Evolutionary conservation across 257 asterid species (phyloP).

Genomic region (Thymus mandschuricus): DNA sequence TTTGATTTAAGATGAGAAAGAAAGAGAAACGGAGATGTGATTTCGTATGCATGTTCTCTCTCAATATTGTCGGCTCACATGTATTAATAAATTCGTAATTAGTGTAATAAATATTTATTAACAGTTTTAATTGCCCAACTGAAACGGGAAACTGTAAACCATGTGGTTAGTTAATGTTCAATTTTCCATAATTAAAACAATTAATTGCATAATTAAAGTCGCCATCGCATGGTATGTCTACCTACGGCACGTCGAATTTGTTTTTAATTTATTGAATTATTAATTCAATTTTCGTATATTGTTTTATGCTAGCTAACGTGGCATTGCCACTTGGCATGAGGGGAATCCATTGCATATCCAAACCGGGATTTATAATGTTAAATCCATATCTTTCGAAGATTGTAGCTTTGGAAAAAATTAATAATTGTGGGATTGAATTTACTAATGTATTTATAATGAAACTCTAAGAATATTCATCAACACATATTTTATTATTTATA

Average conservation of each 20-base stretch:
- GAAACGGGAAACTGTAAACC: conserved; percentile 15
- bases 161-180: conserved; percentile 4
- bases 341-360: background rate
- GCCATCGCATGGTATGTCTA: background rate
- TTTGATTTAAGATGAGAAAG: background rate
- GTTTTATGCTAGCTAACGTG: background rate
- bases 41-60: conserved; percentile 7
- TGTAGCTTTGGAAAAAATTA: background rate
- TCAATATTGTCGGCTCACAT: conserved; percentile 7
- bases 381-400: background rate
- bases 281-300: too few relatives aligned
- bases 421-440: background rate
- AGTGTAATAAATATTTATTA: background rate
- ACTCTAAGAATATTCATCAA: too few relatives aligned
- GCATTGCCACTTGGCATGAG: background rate
- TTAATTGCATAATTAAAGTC: background rate
- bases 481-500: too few relatives aligned
- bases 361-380: background rate
- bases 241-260: background rate
- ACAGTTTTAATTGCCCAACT: background rate
- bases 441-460: too few relatives aligned
- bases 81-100: background rate
- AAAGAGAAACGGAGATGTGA: background rate
- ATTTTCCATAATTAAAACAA: background rate
- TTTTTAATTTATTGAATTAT: background rate